These are phyloP conservation scores for Ophiostoma pallidulum DNA, from an alignment of 2,329 filamentous ascomycete species.

Conservation along the genomic window DNA sequence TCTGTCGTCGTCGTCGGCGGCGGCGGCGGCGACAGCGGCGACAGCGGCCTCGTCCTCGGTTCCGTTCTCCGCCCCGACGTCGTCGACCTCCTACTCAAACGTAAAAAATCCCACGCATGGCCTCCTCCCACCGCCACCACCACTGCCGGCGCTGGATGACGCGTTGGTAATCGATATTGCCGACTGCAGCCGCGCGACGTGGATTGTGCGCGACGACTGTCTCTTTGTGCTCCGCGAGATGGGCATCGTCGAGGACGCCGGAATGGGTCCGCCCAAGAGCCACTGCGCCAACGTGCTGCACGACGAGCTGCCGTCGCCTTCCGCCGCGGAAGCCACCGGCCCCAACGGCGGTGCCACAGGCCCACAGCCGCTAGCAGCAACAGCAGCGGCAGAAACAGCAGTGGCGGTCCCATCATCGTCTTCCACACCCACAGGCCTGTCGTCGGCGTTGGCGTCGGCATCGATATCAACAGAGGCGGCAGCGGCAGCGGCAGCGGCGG, in stretches of 20 bases:
- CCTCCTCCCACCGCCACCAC: no score
- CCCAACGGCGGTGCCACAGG: no score
- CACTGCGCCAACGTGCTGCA: constrained; percentile 7
- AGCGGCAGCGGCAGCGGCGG: constrained; percentile 15
- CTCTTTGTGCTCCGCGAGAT: constrained; percentile 70
- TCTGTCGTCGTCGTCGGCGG: background rate
- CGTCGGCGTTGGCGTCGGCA: no score
- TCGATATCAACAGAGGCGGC: constrained; percentile 7
- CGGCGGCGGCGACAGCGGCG: background rate
- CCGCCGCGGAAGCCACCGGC: background rate
- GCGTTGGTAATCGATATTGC: constrained; percentile 54
- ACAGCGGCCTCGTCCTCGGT: background rate
- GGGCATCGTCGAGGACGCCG: constrained; percentile 56
- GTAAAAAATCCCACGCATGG: background rate
- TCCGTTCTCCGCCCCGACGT: background rate
- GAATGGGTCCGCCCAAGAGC: constrained; percentile 30
- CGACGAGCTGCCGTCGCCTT: background rate
- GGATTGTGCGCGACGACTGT: constrained; percentile 79
- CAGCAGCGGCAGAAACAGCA: constrained; percentile 9
- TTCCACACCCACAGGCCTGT: no score
- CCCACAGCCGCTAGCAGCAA: no score
- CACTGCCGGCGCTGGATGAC: constrained; percentile 3
- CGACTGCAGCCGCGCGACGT: constrained; percentile 66
- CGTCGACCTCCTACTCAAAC: no score
- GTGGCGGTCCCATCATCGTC: background rate